A percentile compares a stretch with the other conserved stretches of the same genome.
These are phyloP conservation scores for Diaporthe destruens DNA, from an alignment of 2,329 filamentous ascomycete species.

Conservation along the genomic window DNA sequence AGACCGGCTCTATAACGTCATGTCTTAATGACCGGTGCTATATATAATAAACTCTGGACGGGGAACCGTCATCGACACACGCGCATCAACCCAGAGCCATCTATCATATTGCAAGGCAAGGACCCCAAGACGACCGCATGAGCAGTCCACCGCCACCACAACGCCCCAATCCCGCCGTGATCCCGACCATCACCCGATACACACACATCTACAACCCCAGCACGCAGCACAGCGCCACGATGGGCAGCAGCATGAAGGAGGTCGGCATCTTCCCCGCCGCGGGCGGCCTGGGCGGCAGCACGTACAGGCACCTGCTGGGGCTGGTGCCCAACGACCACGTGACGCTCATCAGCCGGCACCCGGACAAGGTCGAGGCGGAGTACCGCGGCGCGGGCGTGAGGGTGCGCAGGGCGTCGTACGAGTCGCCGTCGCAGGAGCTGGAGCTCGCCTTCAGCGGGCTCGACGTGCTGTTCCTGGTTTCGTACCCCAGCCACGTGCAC, in stretches of 20 bases:
- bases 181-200: slow-evolving; percentile 17
- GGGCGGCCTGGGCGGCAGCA: slow-evolving; percentile 65
- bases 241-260: slow-evolving; percentile 49
- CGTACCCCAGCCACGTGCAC: slow-evolving; percentile 63
- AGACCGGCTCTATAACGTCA: slow-evolving; percentile 15
- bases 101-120: neutral
- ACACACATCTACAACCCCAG: slow-evolving; percentile 3
- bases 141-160: neutral
- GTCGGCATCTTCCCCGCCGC: slow-evolving; percentile 64
- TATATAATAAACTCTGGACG: neutral
- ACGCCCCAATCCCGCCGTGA: neutral
- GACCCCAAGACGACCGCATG: neutral
- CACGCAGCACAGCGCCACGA: neutral
- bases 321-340: slow-evolving; percentile 59
- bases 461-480: slow-evolving; percentile 67
- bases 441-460: slow-evolving; percentile 61
- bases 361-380: slow-evolving; percentile 55
- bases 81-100: neutral
- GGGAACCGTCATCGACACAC: neutral
- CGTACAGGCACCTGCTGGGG: slow-evolving; percentile 61
- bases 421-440: slow-evolving; percentile 57
- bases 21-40: neutral
- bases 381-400: slow-evolving; percentile 58
- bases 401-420: slow-evolving; percentile 66
- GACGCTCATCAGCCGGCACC: slow-evolving; percentile 60